phyloP scores from a whole-genome alignment of 2,329 filamentous ascomycete species.

The Claviceps monticola region DNA sequence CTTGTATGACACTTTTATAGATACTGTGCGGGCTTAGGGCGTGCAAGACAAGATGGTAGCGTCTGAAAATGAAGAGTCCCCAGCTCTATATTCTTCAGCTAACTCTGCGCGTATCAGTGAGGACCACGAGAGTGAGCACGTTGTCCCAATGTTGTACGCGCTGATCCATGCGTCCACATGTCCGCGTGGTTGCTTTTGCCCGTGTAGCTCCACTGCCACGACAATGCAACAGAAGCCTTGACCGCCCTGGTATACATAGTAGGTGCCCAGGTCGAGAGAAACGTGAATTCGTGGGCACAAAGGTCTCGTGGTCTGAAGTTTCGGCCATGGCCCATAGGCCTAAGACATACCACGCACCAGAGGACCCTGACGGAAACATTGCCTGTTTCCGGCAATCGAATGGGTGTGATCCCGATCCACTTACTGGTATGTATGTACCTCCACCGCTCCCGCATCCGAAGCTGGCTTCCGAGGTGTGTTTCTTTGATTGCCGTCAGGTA shows the following conservation, averaged over 20 bases:
- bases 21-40: too few relatives aligned
- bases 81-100: too few relatives aligned
- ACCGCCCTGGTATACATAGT: neutral
- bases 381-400: neutral
- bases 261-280: neutral
- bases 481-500: neutral
- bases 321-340: neutral
- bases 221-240: neutral
- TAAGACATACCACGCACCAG: neutral
- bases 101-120: too few relatives aligned
- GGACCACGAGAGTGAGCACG: too few relatives aligned
- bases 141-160: neutral
- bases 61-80: too few relatives aligned
- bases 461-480: neutral
- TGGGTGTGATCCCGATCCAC: neutral
- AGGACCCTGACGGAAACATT: constrained; percentile 1
- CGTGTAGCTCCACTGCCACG: neutral
- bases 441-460: neutral
- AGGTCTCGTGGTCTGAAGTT: neutral
- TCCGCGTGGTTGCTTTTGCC: neutral
- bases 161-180: neutral
- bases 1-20: too few relatives aligned
- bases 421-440: neutral
- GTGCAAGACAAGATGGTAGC: too few relatives aligned
- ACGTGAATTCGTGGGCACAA: neutral